Evolutionary conservation across 1,284 basidiomycete genomes (phyloP), one percentile per base, ranked within the genome.

Genomic region (Malassezia yamatoensis): DNA sequence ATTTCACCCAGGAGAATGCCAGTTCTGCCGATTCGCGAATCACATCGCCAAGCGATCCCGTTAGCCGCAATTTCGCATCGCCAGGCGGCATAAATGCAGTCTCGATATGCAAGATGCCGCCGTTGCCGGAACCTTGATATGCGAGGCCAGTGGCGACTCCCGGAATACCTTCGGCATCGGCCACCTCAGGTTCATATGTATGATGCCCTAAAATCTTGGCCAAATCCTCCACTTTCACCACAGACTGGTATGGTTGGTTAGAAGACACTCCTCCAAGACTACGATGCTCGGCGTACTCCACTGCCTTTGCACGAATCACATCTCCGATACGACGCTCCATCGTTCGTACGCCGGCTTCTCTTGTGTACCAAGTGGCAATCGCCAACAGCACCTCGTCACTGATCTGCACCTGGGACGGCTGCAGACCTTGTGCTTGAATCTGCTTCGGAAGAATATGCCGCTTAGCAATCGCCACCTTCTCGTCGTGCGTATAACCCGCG

Each of bases 11-110:
- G 10, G 66, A 65, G 32, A 91, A 76, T 1, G 89, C 88, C 40
- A 93, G 78, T 71, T 88, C 86, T 12, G 83, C 89, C 59, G 85
- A 88, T 78, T 91, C 89, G 75, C 87, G 86, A 77, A 91, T 89
- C 41, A 90, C 72, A 49, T 74, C 72, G 37, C 72, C 72, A 24
- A 90, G 75, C 60, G 84, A 86, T 10, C 88, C 88, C 0, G 88
- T 90, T 61, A 89, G 75, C 75, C 83, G 85, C 65, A 90, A 76
- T 62, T 78, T 76, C 2, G 87, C 87, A 16, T 75, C 76, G 2
- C 87, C 87, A 2, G 86, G 86, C 5, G 72, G 71, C 2, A 88
- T 79, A 9, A 81, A 79, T 29, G 83, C 82, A 39, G 83, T 86
- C 77, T 90, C 87, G 18, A 90, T 85, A 7, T 86, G 86, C 44